Percentiles rank a stretch among this genome's conserved stretches.
Evolutionary conservation across 164 flowering plant genomes (phyloP).

Genomic region (Sedum album): DNA sequence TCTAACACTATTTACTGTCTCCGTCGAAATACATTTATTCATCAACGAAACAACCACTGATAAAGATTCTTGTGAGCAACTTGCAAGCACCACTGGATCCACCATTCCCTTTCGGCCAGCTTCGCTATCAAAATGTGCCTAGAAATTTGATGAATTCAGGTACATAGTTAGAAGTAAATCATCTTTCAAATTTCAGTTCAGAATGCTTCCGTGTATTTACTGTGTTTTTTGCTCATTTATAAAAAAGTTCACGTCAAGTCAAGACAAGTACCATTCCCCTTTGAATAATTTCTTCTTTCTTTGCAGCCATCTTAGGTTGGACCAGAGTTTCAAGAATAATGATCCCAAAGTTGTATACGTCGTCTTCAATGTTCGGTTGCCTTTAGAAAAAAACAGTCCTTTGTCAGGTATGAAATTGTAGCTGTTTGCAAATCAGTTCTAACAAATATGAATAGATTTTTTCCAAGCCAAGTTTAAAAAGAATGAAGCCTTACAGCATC

Average conservation of each 20-base stretch:
- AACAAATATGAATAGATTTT: background rate
- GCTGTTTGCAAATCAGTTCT: background rate
- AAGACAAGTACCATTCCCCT: constrained; percentile 52
- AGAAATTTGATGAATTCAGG: constrained; percentile 3
- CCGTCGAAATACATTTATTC: constrained; percentile 63
- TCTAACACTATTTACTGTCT: constrained; percentile 40
- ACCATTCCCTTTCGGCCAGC: constrained; percentile 43
- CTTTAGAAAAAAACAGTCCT: constrained; percentile 24
- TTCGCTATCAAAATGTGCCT: constrained; percentile 58
- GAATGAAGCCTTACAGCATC: constrained; percentile 36
- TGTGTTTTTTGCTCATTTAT: too few relatives aligned
- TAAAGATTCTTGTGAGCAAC: constrained; percentile 58
- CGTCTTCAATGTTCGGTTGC: constrained; percentile 49
- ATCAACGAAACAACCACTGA: constrained; percentile 53
- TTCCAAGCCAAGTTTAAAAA: background rate
- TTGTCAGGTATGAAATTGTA: constrained; percentile 1
- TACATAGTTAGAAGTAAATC: background rate
- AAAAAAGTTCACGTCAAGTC: background rate
- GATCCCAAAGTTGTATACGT: constrained; percentile 71
- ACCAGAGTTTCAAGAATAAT: constrained; percentile 69
- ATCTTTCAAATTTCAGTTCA: background rate
- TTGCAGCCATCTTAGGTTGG: constrained; percentile 41
- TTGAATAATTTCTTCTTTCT: constrained; percentile 39
- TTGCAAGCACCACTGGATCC: constrained; percentile 52
- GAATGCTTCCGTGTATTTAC: too few relatives aligned